Percentiles rank a stretch among this genome's conserved stretches.
Evolutionary conservation across 805 yeast genomes (phyloP).

Genomic region (Candida peoriensis): DNA sequence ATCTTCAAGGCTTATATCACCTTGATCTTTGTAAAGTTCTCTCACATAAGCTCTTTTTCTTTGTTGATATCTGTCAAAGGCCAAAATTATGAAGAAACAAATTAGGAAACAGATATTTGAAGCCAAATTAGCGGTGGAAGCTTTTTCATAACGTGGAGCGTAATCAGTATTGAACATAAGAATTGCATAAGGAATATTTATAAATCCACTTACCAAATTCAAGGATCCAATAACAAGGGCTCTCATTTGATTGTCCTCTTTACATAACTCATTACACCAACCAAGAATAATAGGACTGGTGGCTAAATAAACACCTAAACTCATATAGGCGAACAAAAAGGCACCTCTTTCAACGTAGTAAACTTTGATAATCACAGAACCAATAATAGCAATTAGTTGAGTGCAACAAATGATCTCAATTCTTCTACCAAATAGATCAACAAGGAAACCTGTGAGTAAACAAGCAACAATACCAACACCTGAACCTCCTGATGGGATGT

Average conservation of each 20-base stretch:
- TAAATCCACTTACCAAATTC: not conserved
- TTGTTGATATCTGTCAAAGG: conserved; percentile 3
- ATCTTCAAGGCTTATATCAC: too few species aligned
- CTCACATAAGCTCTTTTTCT: conserved; percentile 2
- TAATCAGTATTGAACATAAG: conserved; percentile 1
- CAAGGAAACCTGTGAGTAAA: not conserved
- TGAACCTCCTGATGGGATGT: conserved; percentile 4
- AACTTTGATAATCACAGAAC: not conserved
- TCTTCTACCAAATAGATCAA: not conserved
- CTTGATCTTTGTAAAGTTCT: too few species aligned
- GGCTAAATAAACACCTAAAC: conserved; percentile 1
- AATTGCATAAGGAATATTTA: not conserved
- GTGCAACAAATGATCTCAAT: not conserved
- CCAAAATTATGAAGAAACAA: not conserved
- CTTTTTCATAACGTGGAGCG: conserved; percentile 1
- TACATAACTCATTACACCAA: conserved; percentile 4
- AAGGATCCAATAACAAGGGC: conserved; percentile 1
- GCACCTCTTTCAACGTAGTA: conserved; percentile 2
- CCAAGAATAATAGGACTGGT: not conserved
- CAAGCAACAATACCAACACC: conserved; percentile 2
- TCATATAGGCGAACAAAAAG: not conserved
- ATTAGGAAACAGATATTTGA: not conserved
- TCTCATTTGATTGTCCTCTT: conserved; percentile 2
- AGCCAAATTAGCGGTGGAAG: not conserved
- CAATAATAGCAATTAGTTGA: not conserved